Evolutionary conservation across 495 filamentous ascomycete species (phyloP), one percentile per base, ranked within the genome.

Genomic region (Acidomyces sp.): DNA sequence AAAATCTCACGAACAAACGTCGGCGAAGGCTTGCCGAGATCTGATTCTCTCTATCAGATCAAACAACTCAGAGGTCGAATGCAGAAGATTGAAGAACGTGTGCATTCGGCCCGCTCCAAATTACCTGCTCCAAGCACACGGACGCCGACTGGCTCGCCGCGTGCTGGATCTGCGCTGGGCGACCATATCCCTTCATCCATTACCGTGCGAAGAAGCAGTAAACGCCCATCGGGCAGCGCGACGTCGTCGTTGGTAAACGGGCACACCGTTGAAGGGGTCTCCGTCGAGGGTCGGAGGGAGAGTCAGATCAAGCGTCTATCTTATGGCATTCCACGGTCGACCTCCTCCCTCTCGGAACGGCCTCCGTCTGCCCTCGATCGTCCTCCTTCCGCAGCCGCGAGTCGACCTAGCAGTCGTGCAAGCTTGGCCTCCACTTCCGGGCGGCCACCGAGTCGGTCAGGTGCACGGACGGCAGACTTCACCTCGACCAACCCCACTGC

Each of bases 1-100:
- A 37, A 67, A 68, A 30, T 37, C 6, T 55, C 56, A 19, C 44
- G 59, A n/a, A 43, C 41, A 13, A 65, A 62, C 42, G 48, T 58
- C 23, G 51, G 55, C 3, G 42, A 42, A n/a, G 33, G 49, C 22
- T 44, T 92, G 18, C 80, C 85, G 21, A 69, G 80, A 25, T 94
- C 92, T 13, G 81, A 76, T 25, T 95, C 92, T 3, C 71, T 97
- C 22, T 81, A 80, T 41, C 90, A 97, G 53, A 88, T 96, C 54
- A 85, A 90, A 19, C 78, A 78, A 2, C 73, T 97, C 39, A 90
- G 88, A 41, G 86, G 83, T 17, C 90, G 95, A 61, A 95, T 97
- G 92, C 85, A 93, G 58, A 77, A 80, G 46, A 74, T 97, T 28
- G 92, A 96, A 58, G 80, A 87, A 42, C 71, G 88, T 22, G 86